These are phyloP conservation scores for Microbotryum violaceum DNA, from an alignment of 1,284 basidiomycete genomes.

Conservation along the genomic window DNA sequence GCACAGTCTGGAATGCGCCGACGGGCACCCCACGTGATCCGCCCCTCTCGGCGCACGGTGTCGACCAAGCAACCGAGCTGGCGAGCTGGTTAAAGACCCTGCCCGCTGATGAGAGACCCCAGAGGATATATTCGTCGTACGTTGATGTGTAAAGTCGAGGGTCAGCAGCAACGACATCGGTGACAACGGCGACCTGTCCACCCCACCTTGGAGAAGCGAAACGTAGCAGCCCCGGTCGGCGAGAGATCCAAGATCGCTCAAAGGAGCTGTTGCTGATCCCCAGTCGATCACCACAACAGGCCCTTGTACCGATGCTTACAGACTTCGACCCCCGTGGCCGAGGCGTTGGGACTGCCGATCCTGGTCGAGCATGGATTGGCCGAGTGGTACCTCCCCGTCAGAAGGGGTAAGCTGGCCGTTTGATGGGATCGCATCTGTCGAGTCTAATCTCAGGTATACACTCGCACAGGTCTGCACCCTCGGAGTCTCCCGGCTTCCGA, in stretches of 20 bases:
- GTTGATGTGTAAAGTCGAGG: background rate
- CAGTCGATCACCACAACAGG: conserved; percentile 42
- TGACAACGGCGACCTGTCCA: too few relatives aligned
- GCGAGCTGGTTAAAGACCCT: conserved; percentile 57
- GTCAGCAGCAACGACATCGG: too few relatives aligned
- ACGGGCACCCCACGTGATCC: conserved; percentile 69
- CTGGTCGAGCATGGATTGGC: conserved; percentile 67
- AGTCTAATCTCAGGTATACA: background rate
- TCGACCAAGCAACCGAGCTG: conserved; percentile 66
- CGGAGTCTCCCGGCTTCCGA: conserved; percentile 52
- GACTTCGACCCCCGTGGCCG: conserved; percentile 59
- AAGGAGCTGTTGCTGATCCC: conserved; percentile 40
- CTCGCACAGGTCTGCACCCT: conserved; percentile 54
- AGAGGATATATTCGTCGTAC: conserved; percentile 64
- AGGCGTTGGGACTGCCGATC: conserved; percentile 58
- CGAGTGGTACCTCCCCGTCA: conserved; percentile 76
- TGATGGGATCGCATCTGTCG: too few relatives aligned
- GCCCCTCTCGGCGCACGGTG: conserved; percentile 66
- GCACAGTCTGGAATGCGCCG: conserved; percentile 50
- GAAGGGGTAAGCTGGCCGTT: conserved; percentile 47
- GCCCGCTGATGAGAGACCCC: conserved; percentile 60
- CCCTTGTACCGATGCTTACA: conserved; percentile 70
- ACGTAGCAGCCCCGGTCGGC: too few relatives aligned
- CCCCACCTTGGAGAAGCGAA: too few relatives aligned
- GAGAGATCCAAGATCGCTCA: too few relatives aligned